Base-by-base conservation (phyloP, 2,329 filamentous ascomycete genomes). In the Fusarium sp. region DNA sequence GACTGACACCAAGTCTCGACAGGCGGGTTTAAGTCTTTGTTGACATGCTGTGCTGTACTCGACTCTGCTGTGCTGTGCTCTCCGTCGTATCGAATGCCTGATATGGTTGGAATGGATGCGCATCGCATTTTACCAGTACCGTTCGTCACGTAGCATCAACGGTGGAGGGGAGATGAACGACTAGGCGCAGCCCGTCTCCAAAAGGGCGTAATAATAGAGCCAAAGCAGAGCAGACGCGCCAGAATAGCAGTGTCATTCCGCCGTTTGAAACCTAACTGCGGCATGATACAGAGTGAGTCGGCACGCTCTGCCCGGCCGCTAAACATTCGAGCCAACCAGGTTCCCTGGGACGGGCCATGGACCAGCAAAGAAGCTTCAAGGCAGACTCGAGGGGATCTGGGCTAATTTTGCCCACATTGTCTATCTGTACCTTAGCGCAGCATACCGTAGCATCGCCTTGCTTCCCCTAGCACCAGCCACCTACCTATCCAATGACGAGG, bases 351-450 rank as follows among this genome's bases (percentile, higher is more conserved):
- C 29, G 57, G 50, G 56, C 58, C 57, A 61, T 61, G 40, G 35
- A 56, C 43, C 48, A 50, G 55, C 29, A 48, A 48, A 46, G 43
- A 48, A 45, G 48, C 40, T 47, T 48, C 58, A 59, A 66, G 58
- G 63, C 59, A 66, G 63, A 61, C 64, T 66, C 47, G 38, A 65
- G 29, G 28, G 24, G 42, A 42, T 47, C 12, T 28, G 47, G 29
- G 44, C 39, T 52, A 68, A 68, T 64, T 69, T 68, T 61, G 51
- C 61, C 67, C 67, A 55, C 36, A 45, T 55, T 49, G 36, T 63
- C 53, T 31, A 31, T 46, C 46, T 53, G 11, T 39, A 13, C 13
- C 47, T 34, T 19, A 19, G 34, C 34, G n/a, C 15, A 53, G 54
- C 38, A 36, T 24, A 58, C 45, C 53, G 48, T 50, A 64, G 60